Base-by-base conservation (phyloP, 371 early-diverging fungal genomes). In the Apophysomyces trapeziformis region DNA sequence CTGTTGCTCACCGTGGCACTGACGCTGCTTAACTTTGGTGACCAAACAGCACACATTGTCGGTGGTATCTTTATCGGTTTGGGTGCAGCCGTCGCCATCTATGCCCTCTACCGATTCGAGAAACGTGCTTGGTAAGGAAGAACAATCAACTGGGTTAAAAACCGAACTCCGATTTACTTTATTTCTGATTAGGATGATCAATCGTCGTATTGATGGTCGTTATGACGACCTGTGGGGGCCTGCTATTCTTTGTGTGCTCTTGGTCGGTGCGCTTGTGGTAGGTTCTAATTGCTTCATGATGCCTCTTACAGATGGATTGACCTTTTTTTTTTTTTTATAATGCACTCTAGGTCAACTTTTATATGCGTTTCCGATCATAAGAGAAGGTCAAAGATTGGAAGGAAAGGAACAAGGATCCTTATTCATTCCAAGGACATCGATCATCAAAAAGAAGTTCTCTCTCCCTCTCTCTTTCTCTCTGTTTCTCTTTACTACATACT, bases 31-130 rank as follows among this genome's bases (percentile, higher is more conserved):
- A 94, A 94, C 78, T 93, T 93, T 86, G 92, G 92, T 37, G 91
- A 92, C 72, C 64, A 70, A 36, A 78, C 85, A 1, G 87, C 88
- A 8, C 84, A 83, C 14, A 82, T 88, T 46, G 83, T 88, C 14
- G 93, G 90, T 0, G 85, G 89, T 7, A 76, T 91, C n/a, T 93
- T 97, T 65, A 91, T 92, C 1, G 64, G 86, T 38, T 85, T 96
- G 8, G 74, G 93, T 9, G 78, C 94, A 65, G 77, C 79, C 38
- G 87, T 79, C 56, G 77, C 79, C 26, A 76, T 79, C 38, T 77
- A 78, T 63, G 82, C 96, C 1, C 81, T 96, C 36, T 93, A 90
- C 71, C 85, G 95, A 69, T 98, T 93, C 87, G 91, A 95, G 67
- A 95, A 94, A 90, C 89, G 99, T 69, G 67, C 95, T 90, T 57